Evolutionary conservation across 352 stramenopile species (phyloP).

Genomic region (Phytophthora nicotianae): DNA sequence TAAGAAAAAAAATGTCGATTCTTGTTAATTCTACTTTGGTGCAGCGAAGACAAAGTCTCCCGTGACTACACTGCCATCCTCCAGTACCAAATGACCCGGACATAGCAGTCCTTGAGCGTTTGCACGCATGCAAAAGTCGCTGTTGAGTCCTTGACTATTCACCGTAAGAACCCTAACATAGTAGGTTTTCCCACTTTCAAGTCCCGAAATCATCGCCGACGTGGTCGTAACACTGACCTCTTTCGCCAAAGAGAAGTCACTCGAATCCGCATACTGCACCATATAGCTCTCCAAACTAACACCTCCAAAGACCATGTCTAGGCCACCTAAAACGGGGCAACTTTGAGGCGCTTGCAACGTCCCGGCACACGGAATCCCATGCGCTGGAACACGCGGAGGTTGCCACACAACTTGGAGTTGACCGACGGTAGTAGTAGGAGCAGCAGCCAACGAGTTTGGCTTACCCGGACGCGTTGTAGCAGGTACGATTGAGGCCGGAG

Average conservation of each 20-base stretch:
- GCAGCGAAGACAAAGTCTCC: constrained; percentile 53
- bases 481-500: constrained; percentile 53
- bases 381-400: constrained; percentile 58
- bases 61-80: constrained; percentile 65
- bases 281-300: constrained; percentile 91
- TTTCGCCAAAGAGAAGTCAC: constrained; percentile 72
- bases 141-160: constrained; percentile 80
- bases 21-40: constrained; percentile 27
- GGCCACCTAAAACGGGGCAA: constrained; percentile 63
- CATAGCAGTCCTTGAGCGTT: constrained; percentile 69
- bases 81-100: constrained; percentile 71
- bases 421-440: constrained; percentile 32
- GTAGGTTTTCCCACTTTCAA: constrained; percentile 81
- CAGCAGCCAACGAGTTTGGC: constrained; percentile 53
- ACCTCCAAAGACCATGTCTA: constrained; percentile 92
- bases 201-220: constrained; percentile 55
- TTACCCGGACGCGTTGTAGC: constrained; percentile 69
- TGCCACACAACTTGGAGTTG: constrained; percentile 73
- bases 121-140: constrained; percentile 66
- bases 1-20: neutral
- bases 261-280: constrained; percentile 89
- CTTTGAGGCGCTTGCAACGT: constrained; percentile 55
- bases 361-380: constrained; percentile 72
- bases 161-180: constrained; percentile 82
- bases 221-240: constrained; percentile 72